Conservation (phyloP, 1,284 basidiomycete species). For the Apiotrichum gracile region DNA sequence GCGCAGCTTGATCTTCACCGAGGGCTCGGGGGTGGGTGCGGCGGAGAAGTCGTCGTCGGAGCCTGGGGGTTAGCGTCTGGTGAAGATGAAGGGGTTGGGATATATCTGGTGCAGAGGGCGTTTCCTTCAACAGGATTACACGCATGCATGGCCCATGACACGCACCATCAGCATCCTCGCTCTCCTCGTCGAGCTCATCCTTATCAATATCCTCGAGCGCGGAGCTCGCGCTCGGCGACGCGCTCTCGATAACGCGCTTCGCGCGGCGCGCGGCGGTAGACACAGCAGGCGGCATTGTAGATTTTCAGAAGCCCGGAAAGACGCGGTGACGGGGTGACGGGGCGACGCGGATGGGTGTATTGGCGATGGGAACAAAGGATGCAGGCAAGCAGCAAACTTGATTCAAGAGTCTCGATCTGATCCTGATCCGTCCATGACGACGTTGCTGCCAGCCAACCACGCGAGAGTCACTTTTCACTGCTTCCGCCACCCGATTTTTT, state of each 20-base stretch:
- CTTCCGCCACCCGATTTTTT: background rate
- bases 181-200: slow-evolving; percentile 18
- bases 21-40: background rate
- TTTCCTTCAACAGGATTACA: background rate
- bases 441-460: background rate
- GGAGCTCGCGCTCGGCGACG: slow-evolving; percentile 6
- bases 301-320: too few relatives aligned
- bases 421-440: background rate
- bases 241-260: slow-evolving; percentile 22
- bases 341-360: background rate
- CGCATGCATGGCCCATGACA: background rate
- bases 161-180: slow-evolving; percentile 7
- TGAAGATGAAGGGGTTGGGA: too few relatives aligned
- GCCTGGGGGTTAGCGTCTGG: too few relatives aligned
- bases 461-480: too few relatives aligned
- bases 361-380: too few relatives aligned
- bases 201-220: slow-evolving; percentile 9
- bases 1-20: slow-evolving; percentile 10
- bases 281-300: slow-evolving; percentile 14
- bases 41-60: slow-evolving; percentile 13
- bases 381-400: too few relatives aligned
- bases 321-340: background rate
- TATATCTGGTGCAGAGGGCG: too few relatives aligned
- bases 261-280: slow-evolving; percentile 18
- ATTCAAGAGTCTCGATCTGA: too few relatives aligned